These are phyloP conservation scores for Pontederia crassipes DNA, from an alignment of 176 grass and related monocot genomes.

Conservation along the genomic window DNA sequence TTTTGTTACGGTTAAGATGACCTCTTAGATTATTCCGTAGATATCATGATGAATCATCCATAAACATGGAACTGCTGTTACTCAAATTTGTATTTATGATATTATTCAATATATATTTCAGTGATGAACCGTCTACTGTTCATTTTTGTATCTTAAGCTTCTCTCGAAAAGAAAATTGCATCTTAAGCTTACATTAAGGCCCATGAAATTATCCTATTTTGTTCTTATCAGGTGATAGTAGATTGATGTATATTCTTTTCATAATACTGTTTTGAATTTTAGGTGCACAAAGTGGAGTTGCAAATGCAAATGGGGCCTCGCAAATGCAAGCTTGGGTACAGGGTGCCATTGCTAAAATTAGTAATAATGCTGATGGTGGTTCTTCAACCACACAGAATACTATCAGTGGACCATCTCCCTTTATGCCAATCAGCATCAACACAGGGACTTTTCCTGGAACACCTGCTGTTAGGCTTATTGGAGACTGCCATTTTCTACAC, in stretches of 20 bases:
- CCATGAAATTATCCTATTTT: conserved; percentile 16
- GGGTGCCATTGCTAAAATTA: conserved; percentile 97
- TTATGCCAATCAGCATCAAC: conserved; percentile 98
- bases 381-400: conserved; percentile 62
- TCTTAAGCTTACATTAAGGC: neutral
- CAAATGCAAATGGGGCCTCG: conserved; percentile 58
- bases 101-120: no score
- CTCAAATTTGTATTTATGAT: no score
- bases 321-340: conserved; percentile 99
- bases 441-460: conserved; percentile 97
- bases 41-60: no score
- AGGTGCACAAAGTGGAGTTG: conserved; percentile 71
- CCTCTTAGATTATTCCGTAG: no score
- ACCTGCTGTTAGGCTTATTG: conserved; percentile 94
- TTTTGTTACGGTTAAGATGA: no score
- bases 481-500: conserved; percentile 97
- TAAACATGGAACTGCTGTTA: no score
- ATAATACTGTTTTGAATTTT: conserved; percentile 19
- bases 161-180: no score
- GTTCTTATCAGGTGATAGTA: neutral
- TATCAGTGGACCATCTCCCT: conserved; percentile 57
- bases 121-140: no score
- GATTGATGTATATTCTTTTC: neutral
- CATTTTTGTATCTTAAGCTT: no score
- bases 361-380: conserved; percentile 83